A percentile compares a stretch with the other conserved stretches of the same genome.
Conservation (phyloP, 768 basidiomycete species). For the Pleurotus platypus region DNA sequence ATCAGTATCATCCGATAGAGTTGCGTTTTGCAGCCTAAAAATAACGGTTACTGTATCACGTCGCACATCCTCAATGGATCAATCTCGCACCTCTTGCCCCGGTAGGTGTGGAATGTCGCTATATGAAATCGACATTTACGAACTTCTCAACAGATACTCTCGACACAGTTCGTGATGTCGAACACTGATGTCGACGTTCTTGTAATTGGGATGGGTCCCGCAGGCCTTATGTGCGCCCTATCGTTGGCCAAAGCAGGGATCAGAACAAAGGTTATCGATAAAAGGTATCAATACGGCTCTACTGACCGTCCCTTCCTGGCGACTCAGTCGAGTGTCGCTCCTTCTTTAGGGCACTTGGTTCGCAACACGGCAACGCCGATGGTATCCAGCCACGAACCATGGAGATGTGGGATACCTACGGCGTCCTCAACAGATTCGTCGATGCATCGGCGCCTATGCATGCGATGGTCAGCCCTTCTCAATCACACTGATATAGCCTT, state of each 20-base stretch:
- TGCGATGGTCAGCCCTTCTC: background rate
- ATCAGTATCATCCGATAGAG: too few relatives aligned
- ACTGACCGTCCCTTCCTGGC: too few relatives aligned
- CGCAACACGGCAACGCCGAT: conserved; percentile 13
- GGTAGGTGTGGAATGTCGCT: too few relatives aligned
- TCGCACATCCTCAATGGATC: too few relatives aligned
- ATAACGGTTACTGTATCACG: too few relatives aligned
- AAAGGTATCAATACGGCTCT: background rate
- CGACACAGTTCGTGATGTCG: too few relatives aligned
- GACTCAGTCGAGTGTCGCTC: too few relatives aligned
- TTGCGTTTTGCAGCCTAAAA: too few relatives aligned
- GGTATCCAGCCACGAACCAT: conserved; percentile 18
- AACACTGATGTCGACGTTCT: conserved; percentile 30
- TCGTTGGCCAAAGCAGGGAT: conserved; percentile 19
- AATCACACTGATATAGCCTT: background rate
- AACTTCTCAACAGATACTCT: too few relatives aligned
- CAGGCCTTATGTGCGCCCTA: conserved; percentile 28
- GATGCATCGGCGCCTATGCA: conserved; percentile 3
- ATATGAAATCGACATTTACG: too few relatives aligned
- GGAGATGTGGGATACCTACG: conserved; percentile 17
- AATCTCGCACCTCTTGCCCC: too few relatives aligned
- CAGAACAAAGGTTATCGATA: conserved; percentile 21
- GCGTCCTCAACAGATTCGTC: conserved; percentile 8
- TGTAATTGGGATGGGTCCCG: conserved; percentile 37
- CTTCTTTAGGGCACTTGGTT: too few relatives aligned